Base-by-base conservation (phyloP, 345 rosid genomes). In the Ceriops decandra region DNA sequence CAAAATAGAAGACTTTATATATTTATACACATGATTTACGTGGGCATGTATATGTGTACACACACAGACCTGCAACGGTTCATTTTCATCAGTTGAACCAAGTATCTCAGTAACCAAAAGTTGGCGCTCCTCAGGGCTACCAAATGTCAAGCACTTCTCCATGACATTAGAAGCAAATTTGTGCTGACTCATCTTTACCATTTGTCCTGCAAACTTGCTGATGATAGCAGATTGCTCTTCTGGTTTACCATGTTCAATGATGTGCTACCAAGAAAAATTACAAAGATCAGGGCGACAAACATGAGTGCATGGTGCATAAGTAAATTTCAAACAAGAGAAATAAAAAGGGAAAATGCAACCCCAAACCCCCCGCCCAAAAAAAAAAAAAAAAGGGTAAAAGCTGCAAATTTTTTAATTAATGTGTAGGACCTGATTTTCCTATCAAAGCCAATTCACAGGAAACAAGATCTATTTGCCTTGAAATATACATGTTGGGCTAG, bases 151-250 rank as follows among this genome's bases (percentile, higher is more conserved):
- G 81, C 97, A 95, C 72, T 88, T 91, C 10, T 33, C 99, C 52
- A 95, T 93, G 62, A 95, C 99, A 60, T 95, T 95, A 20, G 99
- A 95, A 76, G 99, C 99, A 70, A 88, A 95, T 81, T 95, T 95
- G 77, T 95, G 97, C 76, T 91, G 97, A 79, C 97, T 95, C 99
- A 95, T 89, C 77, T 81, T 87, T 66, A 95, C 95, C 56, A 95
- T 87, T 84, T 91, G 95, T 71, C 99, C 97, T 30, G 92, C 86
- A 73, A 95, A 91, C 87, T 91, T 77, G 70, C 77, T 79, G 57
- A 95, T 87, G 6, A 95, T 83, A 70, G 89, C 85, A 66, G 96
- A 78, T 69, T 91, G 80, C 72, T 91, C 93, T 33, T 88, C 84
- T 15, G 89, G 88, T 70, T 86, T 95, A 36, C 99, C 95, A 56